Conservation (phyloP, 768 basidiomycete genomes). For the Lentinula detonsa region DNA sequence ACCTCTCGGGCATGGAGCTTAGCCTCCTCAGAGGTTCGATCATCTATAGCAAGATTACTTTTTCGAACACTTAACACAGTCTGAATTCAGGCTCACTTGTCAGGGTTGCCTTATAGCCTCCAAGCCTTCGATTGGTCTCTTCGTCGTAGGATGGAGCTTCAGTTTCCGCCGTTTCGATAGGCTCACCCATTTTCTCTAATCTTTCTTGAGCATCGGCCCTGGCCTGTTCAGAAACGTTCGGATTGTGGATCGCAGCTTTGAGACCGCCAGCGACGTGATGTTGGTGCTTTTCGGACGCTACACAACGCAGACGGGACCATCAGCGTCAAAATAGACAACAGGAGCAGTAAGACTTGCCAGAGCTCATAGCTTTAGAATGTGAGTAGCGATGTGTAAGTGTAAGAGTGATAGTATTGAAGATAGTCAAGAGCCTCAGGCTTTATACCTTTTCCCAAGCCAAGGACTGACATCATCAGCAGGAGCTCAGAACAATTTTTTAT, state of each 20-base stretch:
- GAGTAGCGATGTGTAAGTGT: neutral
- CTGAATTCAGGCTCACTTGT: constrained; percentile 2
- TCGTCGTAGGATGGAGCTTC: neutral
- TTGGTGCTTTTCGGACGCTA: constrained; percentile 18
- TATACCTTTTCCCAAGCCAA: neutral
- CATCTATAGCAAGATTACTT: constrained; percentile 1
- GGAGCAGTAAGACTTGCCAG: neutral
- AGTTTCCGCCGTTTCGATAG: constrained; percentile 1
- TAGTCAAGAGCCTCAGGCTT: neutral
- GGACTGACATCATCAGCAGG: neutral
- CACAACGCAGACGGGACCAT: constrained; percentile 35
- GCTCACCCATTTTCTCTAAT: constrained; percentile 29
- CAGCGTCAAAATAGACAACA: constrained; percentile 18
- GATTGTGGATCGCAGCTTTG: constrained; percentile 55
- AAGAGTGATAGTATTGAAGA: too few relatives aligned
- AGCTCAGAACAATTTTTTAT: neutral
- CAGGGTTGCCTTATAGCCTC: constrained; percentile 10
- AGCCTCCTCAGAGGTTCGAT: constrained; percentile 7
- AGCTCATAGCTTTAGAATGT: neutral
- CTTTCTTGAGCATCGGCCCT: constrained; percentile 41
- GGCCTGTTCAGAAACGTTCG: constrained; percentile 49
- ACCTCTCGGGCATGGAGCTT: constrained; percentile 12
- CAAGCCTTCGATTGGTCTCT: constrained; percentile 1
- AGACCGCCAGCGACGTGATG: constrained; percentile 40
- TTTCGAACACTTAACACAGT: neutral